Base-by-base conservation (phyloP, 805 yeast species). In the Isabelozyma rhagii region DNA sequence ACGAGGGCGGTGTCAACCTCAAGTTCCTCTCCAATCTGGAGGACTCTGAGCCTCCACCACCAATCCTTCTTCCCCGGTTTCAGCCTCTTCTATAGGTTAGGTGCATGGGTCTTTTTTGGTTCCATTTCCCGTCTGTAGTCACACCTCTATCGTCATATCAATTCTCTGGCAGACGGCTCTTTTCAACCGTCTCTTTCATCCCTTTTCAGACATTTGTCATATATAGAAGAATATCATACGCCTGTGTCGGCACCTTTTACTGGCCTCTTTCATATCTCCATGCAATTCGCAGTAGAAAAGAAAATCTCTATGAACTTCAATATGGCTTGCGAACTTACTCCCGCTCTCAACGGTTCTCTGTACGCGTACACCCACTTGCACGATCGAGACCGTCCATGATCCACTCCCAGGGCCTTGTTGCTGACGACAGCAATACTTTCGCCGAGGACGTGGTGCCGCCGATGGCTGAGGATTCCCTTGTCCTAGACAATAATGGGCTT, bases 1-100 rank as follows among this genome's bases (percentile, higher is more conserved):
- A 31, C 36, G 36, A 31, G n/a, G 36, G 36, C 36, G 36, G 36
- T 3, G 15, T 48, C 17, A 42, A 46, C 28, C 51, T 59, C 52
- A 55, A 55, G 39, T 60, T 62, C 51, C 46, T 61, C 21, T 55
- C 64, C 41, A 62, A 57, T 45, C 40, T 47, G 38, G 66, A 60
- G 5, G 67, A 62, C 43, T 48, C 17, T 15, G 41, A 43, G 27
- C 50, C 47, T 18, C 58, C 55, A 8, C 63, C 61, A 13, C 62
- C 68, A 17, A 43, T 55, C n/a, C 45, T 57, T 13, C 56, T 43
- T n/a, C 45, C 45, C 15, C 14, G 21, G 10, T 43, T 43, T 15
- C 45, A 43, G 38, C 45, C 45, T 28, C 21, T 43, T 11, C 6
- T 43, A 11, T 41, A 41, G 27, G 21, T 38, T 17, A n/a, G 27